phyloP scores from a whole-genome alignment of 495 filamentous ascomycete species.

The Penicillium antarcticum region DNA sequence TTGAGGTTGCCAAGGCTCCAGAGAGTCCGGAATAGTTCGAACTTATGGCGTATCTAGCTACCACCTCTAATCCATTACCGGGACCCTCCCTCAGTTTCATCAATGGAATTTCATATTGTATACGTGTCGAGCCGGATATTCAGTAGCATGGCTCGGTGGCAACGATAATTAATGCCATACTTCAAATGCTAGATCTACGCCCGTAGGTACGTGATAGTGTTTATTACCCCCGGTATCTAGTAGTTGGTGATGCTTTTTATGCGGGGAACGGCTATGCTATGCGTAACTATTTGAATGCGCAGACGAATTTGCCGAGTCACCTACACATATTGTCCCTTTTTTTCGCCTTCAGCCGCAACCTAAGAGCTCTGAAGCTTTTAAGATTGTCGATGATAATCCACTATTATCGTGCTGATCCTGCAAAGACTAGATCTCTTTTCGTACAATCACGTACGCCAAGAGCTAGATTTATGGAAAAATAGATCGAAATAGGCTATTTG shows the following conservation, averaged over 20 bases:
- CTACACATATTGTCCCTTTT: not conserved
- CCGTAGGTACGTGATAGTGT: slow-evolving; percentile 8
- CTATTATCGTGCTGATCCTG: no score
- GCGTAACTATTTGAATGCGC: slow-evolving; percentile 8
- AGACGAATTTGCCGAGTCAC: slow-evolving; percentile 2
- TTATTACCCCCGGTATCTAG: slow-evolving; percentile 3
- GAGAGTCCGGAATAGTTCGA: slow-evolving; percentile 13
- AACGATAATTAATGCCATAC: slow-evolving; percentile 3
- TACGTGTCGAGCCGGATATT: slow-evolving; percentile 3
- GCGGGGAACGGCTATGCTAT: slow-evolving; percentile 7
- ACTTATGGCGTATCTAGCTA: slow-evolving; percentile 10
- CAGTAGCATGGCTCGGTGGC: not conserved
- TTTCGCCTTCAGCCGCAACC: slow-evolving; percentile 4
- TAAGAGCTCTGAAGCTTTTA: no score
- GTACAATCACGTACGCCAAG: no score
- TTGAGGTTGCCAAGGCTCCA: slow-evolving; percentile 8
- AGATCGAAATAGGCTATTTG: no score
- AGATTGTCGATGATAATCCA: no score
- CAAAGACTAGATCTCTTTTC: no score
- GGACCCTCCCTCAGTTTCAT: not conserved
- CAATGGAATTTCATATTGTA: not conserved
- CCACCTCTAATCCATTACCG: not conserved
- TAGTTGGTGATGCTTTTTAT: slow-evolving; percentile 12
- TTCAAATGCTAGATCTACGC: slow-evolving; percentile 1
- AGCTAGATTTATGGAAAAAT: no score